phyloP scores from a whole-genome alignment of 192 early-diverging fungal genomes.

The Entomortierella lignicola region DNA sequence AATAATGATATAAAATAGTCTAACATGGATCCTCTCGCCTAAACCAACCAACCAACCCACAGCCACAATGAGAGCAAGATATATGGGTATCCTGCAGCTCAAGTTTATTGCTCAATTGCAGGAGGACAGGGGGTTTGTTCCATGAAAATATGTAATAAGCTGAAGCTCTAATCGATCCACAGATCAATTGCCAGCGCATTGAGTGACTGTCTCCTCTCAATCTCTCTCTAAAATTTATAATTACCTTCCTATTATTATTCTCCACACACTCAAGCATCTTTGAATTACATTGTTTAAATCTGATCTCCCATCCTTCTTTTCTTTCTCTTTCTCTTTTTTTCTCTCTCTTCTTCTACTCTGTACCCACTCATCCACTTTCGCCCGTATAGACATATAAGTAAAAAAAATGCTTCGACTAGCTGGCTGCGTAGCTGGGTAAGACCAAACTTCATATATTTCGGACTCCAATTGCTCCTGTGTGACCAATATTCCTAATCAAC shows the following conservation, averaged over 20 bases:
- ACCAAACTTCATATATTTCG: background rate
- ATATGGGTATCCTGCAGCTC: too few relatives aligned
- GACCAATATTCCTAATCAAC: background rate
- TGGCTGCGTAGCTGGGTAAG: constrained; percentile 55
- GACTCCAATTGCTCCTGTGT: background rate
- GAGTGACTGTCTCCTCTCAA: background rate
- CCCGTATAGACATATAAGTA: background rate
- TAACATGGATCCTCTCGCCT: background rate
- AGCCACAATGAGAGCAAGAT: background rate
- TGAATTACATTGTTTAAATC: background rate
- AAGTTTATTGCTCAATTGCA: background rate
- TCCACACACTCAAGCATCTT: background rate
- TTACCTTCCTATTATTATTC: background rate
- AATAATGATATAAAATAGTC: too few relatives aligned
- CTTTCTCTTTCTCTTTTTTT: background rate
- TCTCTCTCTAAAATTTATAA: background rate
- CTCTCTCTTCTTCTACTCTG: background rate
- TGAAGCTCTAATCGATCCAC: background rate
- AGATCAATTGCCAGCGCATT: background rate
- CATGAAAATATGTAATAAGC: too few relatives aligned
- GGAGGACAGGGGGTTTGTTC: too few relatives aligned
- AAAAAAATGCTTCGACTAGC: constrained; percentile 59
- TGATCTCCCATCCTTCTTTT: background rate
- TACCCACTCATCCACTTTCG: background rate
- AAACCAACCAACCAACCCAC: background rate